Evolutionary conservation across 2,329 filamentous ascomycete genomes (phyloP), one percentile per base, ranked within the genome.

Genomic region (Calonectria multiphialidica): DNA sequence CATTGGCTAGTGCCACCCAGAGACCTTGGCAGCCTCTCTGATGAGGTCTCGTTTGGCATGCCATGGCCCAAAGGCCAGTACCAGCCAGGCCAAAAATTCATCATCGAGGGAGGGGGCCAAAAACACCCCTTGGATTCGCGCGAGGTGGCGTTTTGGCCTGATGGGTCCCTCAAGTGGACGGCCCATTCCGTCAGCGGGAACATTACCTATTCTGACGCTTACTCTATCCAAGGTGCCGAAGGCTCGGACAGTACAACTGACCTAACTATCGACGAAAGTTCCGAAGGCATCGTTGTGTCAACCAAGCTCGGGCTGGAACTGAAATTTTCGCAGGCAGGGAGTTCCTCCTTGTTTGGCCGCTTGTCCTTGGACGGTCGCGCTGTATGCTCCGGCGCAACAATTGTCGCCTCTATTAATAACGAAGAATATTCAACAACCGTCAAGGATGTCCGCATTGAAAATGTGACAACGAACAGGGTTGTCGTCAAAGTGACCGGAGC

Each of bases 161-260:
- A 92, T 79, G 88, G 87, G 18, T 90, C 90, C 0, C 83, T 91
- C 71, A 91, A 91, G 77, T 92, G 90, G 90, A 90, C 88, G 2
- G 89, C 85, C 5, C 90, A 91, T 76, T 89, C 90, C 0, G 80
- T 91, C 53, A 80, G 84, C 23, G 84, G 81, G 12, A 84, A 84
- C 5, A 83, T 86, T 2, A 78, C 73, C 0, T 78, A 83, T 12
- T 77, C 81, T 5, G 83, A 85, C 16, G 81, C 83, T n/a, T 90
- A 89, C 76, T 86, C 80, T 3, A 70, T 81, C 64, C 75, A 72
- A 44, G 77, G 74, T 40, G 71, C 70, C 2, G 59, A 70, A 2
- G 63, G 5, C 9, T 16, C 15, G 2, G 16, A 28, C 18, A 18
- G 50, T 2, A 44, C 25, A 12, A 12, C 10, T 8, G 47, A 50